Conservation (phyloP, 805 yeast genomes). For the Candida morakotiae region DNA sequence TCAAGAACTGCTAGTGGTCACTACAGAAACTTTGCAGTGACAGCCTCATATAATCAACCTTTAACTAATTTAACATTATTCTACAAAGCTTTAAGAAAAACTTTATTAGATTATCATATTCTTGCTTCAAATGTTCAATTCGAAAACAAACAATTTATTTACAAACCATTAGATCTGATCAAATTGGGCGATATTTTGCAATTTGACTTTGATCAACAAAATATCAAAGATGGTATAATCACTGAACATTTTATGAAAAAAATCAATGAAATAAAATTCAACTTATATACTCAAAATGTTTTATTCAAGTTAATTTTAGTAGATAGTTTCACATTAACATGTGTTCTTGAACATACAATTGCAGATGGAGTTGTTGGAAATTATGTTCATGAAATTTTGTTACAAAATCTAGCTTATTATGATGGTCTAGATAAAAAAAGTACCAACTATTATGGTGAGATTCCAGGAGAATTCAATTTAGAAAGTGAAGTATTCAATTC, state of each 20-base stretch:
- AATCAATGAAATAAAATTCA: conserved; percentile 17
- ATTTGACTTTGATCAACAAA: conserved; percentile 10
- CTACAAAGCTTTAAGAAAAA: conserved; percentile 25
- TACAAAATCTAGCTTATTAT: conserved; percentile 21
- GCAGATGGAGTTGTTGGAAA: conserved; percentile 36
- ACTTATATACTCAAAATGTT: conserved; percentile 20
- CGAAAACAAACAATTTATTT: conserved; percentile 13
- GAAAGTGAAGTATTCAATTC: conserved; percentile 19
- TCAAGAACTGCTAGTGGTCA: conserved; percentile 25
- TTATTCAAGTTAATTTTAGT: conserved; percentile 24
- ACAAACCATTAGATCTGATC: conserved; percentile 21
- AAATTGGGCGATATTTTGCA: conserved; percentile 24
- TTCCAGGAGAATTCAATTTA: conserved; percentile 9
- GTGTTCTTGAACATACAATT: conserved; percentile 32
- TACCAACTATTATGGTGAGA: conserved; percentile 13
- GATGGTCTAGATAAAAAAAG: conserved; percentile 6
- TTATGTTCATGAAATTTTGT: conserved; percentile 30
- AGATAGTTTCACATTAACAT: conserved; percentile 20
- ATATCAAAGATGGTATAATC: conserved; percentile 14
- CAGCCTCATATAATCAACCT: conserved; percentile 25
- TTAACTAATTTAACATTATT: conserved; percentile 15
- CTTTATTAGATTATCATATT: conserved; percentile 31
- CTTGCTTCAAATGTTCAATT: conserved; percentile 26
- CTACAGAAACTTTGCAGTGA: conserved; percentile 31
- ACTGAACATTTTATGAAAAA: conserved; percentile 27